These are phyloP conservation scores for Colletotrichum spaethianum DNA, from an alignment of 2,329 filamentous ascomycete species.

Conservation along the genomic window DNA sequence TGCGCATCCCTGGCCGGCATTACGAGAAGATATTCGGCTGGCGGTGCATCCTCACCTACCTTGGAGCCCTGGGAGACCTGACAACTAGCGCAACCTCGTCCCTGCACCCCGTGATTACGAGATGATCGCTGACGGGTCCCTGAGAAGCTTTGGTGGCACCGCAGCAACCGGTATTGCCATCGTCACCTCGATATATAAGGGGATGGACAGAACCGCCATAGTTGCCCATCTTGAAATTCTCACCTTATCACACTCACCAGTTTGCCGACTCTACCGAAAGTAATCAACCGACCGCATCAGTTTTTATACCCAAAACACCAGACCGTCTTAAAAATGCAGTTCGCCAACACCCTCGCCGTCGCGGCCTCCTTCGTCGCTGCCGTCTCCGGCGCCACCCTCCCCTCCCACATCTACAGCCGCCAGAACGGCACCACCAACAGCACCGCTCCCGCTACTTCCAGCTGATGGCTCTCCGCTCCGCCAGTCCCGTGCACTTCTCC, in stretches of 20 bases:
- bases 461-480: conserved; percentile 65
- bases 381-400: conserved; percentile 39
- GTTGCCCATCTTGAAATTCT: rapidly evolving
- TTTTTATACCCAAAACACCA: conserved; percentile 14
- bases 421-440: conserved; percentile 43
- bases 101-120: conserved; percentile 27
- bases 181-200: conserved; percentile 16
- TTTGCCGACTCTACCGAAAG: neutral
- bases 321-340: conserved; percentile 39
- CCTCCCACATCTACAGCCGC: neutral
- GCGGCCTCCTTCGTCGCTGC: conserved; percentile 48
- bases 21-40: conserved; percentile 38
- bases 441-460: conserved; percentile 55
- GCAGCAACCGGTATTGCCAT: conserved; percentile 12
- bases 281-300: conserved; percentile 33
- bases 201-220: neutral
- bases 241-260: neutral
- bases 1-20: conserved; percentile 22
- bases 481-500: conserved; percentile 62
- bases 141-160: conserved; percentile 13
- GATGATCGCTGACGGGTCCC: conserved; percentile 13
- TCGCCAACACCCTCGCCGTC: conserved; percentile 42
- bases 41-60: conserved; percentile 4
- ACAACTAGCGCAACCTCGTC: neutral
- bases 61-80: neutral